Percentiles rank a stretch among this genome's conserved stretches.
Conservation (phyloP, 2,329 filamentous ascomycete genomes). For the Daldinia eschscholtzii region DNA sequence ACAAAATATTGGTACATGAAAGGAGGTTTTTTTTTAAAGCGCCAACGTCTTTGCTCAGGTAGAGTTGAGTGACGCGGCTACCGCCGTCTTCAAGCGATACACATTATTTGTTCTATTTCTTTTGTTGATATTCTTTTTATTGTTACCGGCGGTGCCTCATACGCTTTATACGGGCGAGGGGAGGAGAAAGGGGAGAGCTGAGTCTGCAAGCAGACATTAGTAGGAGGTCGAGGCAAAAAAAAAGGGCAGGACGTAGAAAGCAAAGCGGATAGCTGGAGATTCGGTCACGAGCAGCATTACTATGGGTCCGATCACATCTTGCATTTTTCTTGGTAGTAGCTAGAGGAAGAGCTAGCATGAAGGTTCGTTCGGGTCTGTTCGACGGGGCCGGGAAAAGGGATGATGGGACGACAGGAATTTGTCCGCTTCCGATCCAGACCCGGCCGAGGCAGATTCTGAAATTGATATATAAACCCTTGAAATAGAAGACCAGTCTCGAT, state of each 20-base stretch:
- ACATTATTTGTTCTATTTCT: conserved; percentile 39
- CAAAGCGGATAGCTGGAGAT: conserved; percentile 25
- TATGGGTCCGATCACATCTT: conserved; percentile 14
- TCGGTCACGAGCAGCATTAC: conserved; percentile 26
- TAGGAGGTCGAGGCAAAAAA: conserved; percentile 24
- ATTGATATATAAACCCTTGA: conserved; percentile 40
- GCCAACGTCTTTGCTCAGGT: conserved; percentile 25
- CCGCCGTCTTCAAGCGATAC: conserved; percentile 25
- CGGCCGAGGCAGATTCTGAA: conserved; percentile 33
- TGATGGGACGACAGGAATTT: not conserved
- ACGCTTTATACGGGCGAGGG: conserved; percentile 19
- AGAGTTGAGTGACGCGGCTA: conserved; percentile 25
- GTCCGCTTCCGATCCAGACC: not conserved
- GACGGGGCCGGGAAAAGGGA: not conserved
- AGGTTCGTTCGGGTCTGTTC: conserved; percentile 5
- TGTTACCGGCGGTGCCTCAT: conserved; percentile 18
- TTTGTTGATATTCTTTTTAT: conserved; percentile 35
- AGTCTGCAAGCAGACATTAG: conserved; percentile 39
- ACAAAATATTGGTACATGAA: conserved; percentile 26
- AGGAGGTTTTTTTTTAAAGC: conserved; percentile 18
- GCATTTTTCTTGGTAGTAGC: conserved; percentile 13
- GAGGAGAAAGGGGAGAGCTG: conserved; percentile 12
- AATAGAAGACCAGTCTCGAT: conserved; percentile 39
- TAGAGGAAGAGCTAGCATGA: conserved; percentile 3
- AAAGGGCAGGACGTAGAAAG: conserved; percentile 10